Evolutionary conservation across 176 grass and related monocot genomes (phyloP).

Genomic region (Raddia distichophylla): DNA sequence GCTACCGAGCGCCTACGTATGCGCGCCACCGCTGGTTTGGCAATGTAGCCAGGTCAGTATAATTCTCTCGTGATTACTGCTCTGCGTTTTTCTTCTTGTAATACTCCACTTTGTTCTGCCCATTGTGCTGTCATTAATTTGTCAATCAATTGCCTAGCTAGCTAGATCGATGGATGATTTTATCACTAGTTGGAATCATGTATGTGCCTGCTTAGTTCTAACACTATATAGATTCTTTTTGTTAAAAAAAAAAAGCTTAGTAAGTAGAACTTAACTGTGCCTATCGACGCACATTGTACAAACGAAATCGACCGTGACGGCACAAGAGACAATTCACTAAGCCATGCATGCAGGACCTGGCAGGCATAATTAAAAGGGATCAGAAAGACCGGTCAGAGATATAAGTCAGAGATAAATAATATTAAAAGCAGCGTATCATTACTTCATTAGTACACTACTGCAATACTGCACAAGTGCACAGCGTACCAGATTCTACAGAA

Average conservation of each 20-base stretch:
- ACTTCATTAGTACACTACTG: neutral
- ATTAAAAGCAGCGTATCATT: constrained; percentile 7
- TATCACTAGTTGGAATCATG: neutral
- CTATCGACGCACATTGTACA: neutral
- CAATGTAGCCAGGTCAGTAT: neutral
- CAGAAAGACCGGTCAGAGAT: constrained; percentile 13
- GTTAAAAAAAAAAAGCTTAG: too few species aligned
- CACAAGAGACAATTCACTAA: constrained; percentile 22
- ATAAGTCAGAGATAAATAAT: neutral
- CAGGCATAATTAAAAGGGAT: constrained; percentile 13
- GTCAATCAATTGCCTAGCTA: neutral
- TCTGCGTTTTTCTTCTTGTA: neutral
- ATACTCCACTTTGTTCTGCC: neutral
- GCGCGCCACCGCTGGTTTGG: neutral
- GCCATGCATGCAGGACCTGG: constrained; percentile 21
- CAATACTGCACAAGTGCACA: neutral
- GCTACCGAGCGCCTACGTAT: neutral
- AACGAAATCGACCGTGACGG: neutral
- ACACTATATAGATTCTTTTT: neutral
- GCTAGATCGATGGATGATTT: neutral
- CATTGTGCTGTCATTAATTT: neutral
- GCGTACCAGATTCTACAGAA: neutral
- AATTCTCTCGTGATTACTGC: too few species aligned
- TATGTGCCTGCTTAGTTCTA: too few species aligned
- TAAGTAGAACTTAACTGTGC: constrained; percentile 1